phyloP scores from a whole-genome alignment of 345 rosid species.

The Bruguiera parviflora region DNA sequence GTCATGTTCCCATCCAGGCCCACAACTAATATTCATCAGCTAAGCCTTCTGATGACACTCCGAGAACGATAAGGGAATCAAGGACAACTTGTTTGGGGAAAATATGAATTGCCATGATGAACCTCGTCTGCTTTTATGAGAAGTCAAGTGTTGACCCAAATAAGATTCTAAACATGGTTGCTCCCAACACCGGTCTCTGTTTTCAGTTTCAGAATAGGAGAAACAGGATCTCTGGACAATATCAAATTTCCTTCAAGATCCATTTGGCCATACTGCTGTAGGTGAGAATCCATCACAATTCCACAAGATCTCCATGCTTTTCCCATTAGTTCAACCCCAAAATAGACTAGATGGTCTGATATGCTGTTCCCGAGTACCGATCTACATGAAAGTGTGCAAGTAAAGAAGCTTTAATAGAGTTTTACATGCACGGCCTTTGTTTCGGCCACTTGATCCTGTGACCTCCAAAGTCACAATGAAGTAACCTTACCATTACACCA shows the following conservation, averaged over 20 bases:
- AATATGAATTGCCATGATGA: no score
- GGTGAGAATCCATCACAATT: conserved; percentile 52
- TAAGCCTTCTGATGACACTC: no score
- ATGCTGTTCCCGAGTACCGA: conserved; percentile 78
- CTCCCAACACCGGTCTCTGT: conserved; percentile 12
- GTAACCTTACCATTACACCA: neutral
- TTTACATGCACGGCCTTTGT: neutral
- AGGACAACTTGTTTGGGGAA: no score
- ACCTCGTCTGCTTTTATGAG: conserved; percentile 18
- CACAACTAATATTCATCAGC: no score
- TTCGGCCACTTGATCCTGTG: no score
- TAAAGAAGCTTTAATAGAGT: neutral
- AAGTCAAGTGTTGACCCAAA: neutral
- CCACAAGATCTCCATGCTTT: conserved; percentile 59
- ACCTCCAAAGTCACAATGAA: neutral
- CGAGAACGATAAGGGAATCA: no score
- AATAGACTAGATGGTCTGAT: conserved; percentile 66
- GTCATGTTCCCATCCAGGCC: no score
- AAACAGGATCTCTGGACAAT: conserved; percentile 41
- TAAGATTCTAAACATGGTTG: conserved; percentile 5
- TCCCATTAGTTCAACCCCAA: conserved; percentile 59
- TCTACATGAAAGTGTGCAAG: conserved; percentile 35
- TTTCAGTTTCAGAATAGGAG: conserved; percentile 28
- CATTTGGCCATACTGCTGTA: conserved; percentile 38
- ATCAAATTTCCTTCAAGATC: conserved; percentile 65